Conservation (phyloP, 2,329 filamentous ascomycete species). For the Monilinia aucupariae region DNA sequence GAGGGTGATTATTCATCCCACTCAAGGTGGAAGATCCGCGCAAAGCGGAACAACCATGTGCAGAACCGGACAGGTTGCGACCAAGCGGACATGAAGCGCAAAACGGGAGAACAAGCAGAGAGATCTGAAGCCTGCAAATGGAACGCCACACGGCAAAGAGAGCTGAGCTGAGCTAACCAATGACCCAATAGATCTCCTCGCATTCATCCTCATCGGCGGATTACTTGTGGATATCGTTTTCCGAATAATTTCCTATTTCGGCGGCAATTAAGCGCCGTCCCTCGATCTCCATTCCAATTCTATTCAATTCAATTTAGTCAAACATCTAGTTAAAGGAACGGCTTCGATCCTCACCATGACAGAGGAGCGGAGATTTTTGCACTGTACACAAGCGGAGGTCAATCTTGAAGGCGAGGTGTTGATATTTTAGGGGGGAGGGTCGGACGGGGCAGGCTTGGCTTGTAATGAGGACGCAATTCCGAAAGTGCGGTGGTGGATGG, state of each 20-base stretch:
- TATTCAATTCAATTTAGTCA: background rate
- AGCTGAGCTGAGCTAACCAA: background rate
- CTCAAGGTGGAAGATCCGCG: too few species aligned
- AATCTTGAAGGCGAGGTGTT: background rate
- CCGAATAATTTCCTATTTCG: slow-evolving; percentile 1
- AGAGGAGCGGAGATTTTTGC: background rate
- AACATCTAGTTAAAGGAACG: background rate
- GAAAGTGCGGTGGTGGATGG: slow-evolving; percentile 2
- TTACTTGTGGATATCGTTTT: background rate
- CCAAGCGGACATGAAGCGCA: background rate
- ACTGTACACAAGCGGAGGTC: background rate
- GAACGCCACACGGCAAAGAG: background rate
- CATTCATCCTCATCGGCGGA: slow-evolving; percentile 6
- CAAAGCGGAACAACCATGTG: background rate
- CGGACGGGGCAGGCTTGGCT: background rate
- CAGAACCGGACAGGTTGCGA: background rate
- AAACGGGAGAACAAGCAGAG: background rate
- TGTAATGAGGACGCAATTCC: background rate
- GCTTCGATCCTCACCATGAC: background rate
- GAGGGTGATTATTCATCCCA: background rate
- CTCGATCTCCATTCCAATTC: background rate
- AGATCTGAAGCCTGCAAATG: background rate
- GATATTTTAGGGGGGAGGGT: slow-evolving; percentile 7
- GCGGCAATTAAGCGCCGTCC: background rate
- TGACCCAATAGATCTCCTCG: background rate